Percentiles rank a stretch among this genome's conserved stretches.
These are phyloP conservation scores for Daldinia decipiens DNA, from an alignment of 495 filamentous ascomycete species.

Conservation along the genomic window DNA sequence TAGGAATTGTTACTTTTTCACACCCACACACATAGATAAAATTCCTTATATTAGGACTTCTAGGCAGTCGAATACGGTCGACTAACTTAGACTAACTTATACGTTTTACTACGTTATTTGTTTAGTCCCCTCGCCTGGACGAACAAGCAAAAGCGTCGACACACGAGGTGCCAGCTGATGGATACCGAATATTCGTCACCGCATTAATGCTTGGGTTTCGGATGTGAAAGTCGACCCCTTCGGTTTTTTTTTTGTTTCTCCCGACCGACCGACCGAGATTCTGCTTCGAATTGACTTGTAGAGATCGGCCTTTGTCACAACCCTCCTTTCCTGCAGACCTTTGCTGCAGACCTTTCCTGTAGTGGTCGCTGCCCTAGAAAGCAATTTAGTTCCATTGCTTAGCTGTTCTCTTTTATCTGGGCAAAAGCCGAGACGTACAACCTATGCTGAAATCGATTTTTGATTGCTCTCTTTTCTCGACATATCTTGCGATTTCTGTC, in stretches of 20 bases:
- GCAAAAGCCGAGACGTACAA: not conserved
- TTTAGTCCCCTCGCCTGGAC: not conserved
- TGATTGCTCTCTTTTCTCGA: conserved; percentile 4
- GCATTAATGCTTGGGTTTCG: conserved; percentile 45
- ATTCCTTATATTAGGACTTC: conserved; percentile 15
- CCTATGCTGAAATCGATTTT: conserved; percentile 24
- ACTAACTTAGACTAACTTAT: conserved; percentile 8
- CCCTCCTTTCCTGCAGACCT: not conserved
- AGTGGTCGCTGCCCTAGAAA: not conserved
- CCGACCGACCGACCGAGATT: conserved; percentile 22
- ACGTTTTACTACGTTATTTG: conserved; percentile 19
- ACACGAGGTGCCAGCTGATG: conserved; percentile 11
- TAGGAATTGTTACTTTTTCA: conserved; percentile 24
- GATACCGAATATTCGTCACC: conserved; percentile 19
- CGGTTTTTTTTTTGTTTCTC: conserved; percentile 36
- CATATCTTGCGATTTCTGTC: conserved; percentile 9
- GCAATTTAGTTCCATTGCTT: not conserved
- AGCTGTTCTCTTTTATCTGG: not conserved
- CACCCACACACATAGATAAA: conserved; percentile 17
- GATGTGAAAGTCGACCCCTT: conserved; percentile 38
- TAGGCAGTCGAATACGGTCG: conserved; percentile 11
- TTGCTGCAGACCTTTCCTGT: not conserved
- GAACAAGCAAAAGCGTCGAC: conserved; percentile 1
- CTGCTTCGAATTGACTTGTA: conserved; percentile 22
- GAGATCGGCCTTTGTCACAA: not conserved